phyloP scores from a whole-genome alignment of 441 rosid species.

The Pelargonium australe region DNA sequence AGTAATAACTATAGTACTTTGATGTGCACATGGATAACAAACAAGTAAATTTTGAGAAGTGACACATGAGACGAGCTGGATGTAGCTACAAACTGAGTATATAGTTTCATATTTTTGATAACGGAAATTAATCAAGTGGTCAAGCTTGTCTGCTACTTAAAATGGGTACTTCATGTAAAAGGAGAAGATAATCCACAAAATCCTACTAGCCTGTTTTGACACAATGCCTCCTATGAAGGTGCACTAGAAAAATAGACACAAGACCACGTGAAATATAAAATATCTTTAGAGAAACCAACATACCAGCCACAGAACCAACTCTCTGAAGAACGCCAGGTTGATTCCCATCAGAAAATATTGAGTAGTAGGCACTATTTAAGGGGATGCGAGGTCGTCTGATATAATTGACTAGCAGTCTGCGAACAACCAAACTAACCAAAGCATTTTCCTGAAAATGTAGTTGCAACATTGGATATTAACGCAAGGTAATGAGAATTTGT shows the following conservation, averaged over 20 bases:
- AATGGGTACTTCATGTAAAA: background rate
- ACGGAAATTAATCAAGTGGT: background rate
- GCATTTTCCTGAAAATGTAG: constrained; percentile 55
- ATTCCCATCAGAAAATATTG: constrained; percentile 48
- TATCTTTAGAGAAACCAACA: constrained; percentile 16
- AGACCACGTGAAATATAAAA: constrained; percentile 13
- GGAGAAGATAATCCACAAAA: background rate
- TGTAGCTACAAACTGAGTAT: background rate
- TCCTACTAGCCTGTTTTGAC: background rate
- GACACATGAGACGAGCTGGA: background rate
- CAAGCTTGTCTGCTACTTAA: background rate
- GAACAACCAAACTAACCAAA: constrained; percentile 61
- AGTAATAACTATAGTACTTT: no score
- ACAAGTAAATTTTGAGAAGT: background rate
- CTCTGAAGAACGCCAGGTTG: constrained; percentile 83
- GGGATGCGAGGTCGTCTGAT: constrained; percentile 47
- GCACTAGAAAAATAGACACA: constrained; percentile 20
- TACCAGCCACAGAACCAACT: constrained; percentile 97
- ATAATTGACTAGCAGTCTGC: constrained; percentile 64
- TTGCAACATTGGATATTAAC: constrained; percentile 9
- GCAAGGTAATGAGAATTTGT: background rate
- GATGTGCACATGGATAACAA: background rate
- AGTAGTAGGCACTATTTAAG: constrained; percentile 39
- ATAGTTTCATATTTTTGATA: no score
- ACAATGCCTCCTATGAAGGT: background rate